phyloP scores from a whole-genome alignment of 2,329 filamentous ascomycete genomes.

The Endoconidiophora polonica region DNA sequence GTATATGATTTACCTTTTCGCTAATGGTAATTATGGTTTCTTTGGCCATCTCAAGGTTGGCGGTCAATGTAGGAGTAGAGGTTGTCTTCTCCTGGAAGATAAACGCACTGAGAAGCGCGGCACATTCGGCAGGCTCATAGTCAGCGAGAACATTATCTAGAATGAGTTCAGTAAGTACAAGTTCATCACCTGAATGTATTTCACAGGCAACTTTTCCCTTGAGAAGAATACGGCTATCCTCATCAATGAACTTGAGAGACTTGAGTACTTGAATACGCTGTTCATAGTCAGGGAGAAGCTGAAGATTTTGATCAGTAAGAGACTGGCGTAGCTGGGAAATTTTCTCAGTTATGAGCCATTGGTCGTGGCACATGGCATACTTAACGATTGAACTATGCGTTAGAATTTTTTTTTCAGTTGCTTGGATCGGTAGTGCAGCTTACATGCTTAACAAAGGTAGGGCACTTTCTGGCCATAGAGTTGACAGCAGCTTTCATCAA shows the following conservation, averaged over 20 bases:
- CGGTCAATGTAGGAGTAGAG: constrained; percentile 60
- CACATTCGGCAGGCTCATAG: constrained; percentile 92
- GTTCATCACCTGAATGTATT: constrained; percentile 90
- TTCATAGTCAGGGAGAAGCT: constrained; percentile 89
- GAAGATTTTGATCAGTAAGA: constrained; percentile 91
- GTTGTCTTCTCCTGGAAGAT: constrained; percentile 97
- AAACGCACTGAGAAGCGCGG: constrained; percentile 80
- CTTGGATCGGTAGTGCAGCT: constrained; percentile 23
- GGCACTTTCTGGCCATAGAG: constrained; percentile 52
- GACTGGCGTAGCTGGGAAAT: constrained; percentile 74
- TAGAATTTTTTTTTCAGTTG: neutral
- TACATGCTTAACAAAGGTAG: constrained; percentile 74
- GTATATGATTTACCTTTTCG: constrained; percentile 80
- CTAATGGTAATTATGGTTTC: constrained; percentile 78
- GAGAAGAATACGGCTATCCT: constrained; percentile 70
- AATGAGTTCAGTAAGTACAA: constrained; percentile 89
- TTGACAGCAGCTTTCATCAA: constrained; percentile 46
- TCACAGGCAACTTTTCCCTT: constrained; percentile 98
- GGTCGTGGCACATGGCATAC: constrained; percentile 92
- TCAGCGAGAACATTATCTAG: constrained; percentile 92
- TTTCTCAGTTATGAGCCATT: constrained; percentile 91
- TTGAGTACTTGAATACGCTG: constrained; percentile 84
- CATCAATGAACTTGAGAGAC: constrained; percentile 83
- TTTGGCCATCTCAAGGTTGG: constrained; percentile 64
- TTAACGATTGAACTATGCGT: constrained; percentile 20